Evolutionary conservation across 352 stramenopile species (phyloP).

Genomic region (Chrysophaeum taylorii): DNA sequence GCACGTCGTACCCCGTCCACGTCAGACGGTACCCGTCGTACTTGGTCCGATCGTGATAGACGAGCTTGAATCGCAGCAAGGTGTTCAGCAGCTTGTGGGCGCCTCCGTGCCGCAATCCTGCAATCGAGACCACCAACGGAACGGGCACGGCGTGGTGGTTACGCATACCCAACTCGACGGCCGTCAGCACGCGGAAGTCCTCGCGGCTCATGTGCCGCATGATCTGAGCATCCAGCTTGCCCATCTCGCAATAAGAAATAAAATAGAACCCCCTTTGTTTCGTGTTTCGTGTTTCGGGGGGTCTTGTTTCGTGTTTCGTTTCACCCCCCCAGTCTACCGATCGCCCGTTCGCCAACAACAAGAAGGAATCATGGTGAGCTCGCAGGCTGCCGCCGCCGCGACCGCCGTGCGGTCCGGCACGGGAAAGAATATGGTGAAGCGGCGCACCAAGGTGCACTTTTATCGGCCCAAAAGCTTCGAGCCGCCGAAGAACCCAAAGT

Average conservation of each 20-base stretch:
- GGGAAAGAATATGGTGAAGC: slow-evolving; percentile 87
- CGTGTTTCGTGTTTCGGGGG: too few relatives aligned
- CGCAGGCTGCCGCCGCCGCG: slow-evolving; percentile 77
- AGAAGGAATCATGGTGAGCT: slow-evolving; percentile 41
- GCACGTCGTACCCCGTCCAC: slow-evolving; percentile 97
- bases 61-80: slow-evolving; percentile 92
- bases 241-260: too few relatives aligned
- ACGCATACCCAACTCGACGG: slow-evolving; percentile 94
- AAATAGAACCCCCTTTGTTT: too few relatives aligned
- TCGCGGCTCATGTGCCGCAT: slow-evolving; percentile 10
- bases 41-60: slow-evolving; percentile 88
- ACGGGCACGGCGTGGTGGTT: slow-evolving; percentile 95
- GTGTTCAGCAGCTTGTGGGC: slow-evolving; percentile 92
- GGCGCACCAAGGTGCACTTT: slow-evolving; percentile 99
- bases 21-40: slow-evolving; percentile 96
- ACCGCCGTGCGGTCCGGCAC: slow-evolving; percentile 90
- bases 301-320: too few relatives aligned
- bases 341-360: too few relatives aligned
- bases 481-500: slow-evolving; percentile 86
- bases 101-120: slow-evolving; percentile 91
- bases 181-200: slow-evolving; percentile 95
- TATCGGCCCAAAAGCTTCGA: slow-evolving; percentile 97
- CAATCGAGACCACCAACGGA: slow-evolving; percentile 86
- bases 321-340: too few relatives aligned
- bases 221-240: slow-evolving; percentile 6